These are phyloP conservation scores for Plenodomus lindquistii DNA, from an alignment of 2,329 filamentous ascomycete genomes.

Conservation along the genomic window DNA sequence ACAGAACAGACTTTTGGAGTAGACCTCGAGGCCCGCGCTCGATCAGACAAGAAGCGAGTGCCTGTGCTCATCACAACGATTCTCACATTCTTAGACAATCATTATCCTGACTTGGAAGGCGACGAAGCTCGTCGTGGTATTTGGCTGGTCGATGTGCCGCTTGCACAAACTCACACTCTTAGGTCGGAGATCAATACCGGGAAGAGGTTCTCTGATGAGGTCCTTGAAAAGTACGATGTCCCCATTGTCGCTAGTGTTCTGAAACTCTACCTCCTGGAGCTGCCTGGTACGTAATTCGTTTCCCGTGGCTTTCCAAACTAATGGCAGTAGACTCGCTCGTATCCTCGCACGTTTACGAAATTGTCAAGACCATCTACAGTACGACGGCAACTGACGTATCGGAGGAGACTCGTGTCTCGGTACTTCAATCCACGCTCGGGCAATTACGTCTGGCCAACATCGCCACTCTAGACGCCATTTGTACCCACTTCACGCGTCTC, in stretches of 20 bases:
- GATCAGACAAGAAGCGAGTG: constrained; percentile 93
- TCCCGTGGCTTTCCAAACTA: constrained; percentile 15
- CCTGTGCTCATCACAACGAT: constrained; percentile 90
- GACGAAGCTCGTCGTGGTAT: constrained; percentile 90
- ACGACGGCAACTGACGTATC: constrained; percentile 69
- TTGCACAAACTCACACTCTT: constrained; percentile 82
- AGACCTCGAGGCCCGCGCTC: constrained; percentile 91
- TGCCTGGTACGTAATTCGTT: constrained; percentile 70
- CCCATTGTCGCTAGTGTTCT: constrained; percentile 90
- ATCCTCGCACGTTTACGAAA: constrained; percentile 97
- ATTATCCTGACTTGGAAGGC: constrained; percentile 96
- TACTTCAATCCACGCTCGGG: constrained; percentile 93
- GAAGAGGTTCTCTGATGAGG: constrained; percentile 73
- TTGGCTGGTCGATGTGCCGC: constrained; percentile 90
- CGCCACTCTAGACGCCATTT: constrained; percentile 95
- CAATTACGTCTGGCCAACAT: constrained; percentile 96
- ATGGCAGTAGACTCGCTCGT: constrained; percentile 80
- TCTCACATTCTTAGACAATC: constrained; percentile 91
- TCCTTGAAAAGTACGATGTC: constrained; percentile 87
- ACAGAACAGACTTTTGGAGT: constrained; percentile 94
- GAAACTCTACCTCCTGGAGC: constrained; percentile 91
- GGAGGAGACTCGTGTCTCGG: constrained; percentile 79
- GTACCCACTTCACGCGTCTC: constrained; percentile 95
- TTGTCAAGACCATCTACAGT: constrained; percentile 96
- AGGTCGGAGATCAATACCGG: constrained; percentile 84